Evolutionary conservation across 2,329 filamentous ascomycete species (phyloP).

Genomic region (Colletotrichum musae): DNA sequence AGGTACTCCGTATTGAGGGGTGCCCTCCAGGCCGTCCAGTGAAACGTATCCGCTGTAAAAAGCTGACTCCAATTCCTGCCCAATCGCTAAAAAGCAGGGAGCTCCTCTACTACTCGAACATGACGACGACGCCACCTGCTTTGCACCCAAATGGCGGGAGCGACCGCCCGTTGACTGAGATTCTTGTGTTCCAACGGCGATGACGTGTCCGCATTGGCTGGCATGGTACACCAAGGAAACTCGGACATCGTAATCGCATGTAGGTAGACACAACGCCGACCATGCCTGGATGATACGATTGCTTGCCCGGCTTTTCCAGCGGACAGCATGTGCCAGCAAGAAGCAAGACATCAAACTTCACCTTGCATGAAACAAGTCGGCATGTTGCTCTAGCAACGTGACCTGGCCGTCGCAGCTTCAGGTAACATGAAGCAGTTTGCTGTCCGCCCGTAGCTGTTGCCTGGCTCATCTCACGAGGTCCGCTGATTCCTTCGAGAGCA

Average conservation of each 20-base stretch:
- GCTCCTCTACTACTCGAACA: slow-evolving; percentile 7
- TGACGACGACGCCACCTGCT: background rate
- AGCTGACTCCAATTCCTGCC: slow-evolving; percentile 12
- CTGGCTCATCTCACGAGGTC: slow-evolving; percentile 57
- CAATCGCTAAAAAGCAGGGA: background rate
- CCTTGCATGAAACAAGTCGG: slow-evolving; percentile 20
- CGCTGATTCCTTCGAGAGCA: slow-evolving; percentile 70
- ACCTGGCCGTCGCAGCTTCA: slow-evolving; percentile 14
- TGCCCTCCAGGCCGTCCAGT: slow-evolving; percentile 4
- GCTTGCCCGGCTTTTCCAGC: slow-evolving; percentile 4
- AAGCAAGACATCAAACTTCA: background rate
- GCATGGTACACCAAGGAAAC: slow-evolving; percentile 8
- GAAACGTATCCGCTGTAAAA: slow-evolving; percentile 16
- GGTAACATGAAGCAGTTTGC: slow-evolving; percentile 3
- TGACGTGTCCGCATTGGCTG: slow-evolving; percentile 17
- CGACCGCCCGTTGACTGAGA: background rate
- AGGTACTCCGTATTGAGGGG: slow-evolving; percentile 7
- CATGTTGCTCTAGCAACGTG: slow-evolving; percentile 23
- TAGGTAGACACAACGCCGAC: slow-evolving; percentile 12
- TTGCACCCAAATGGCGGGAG: slow-evolving; percentile 4
- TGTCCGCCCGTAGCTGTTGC: background rate
- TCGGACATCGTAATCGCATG: slow-evolving; percentile 12
- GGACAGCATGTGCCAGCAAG: slow-evolving; percentile 3
- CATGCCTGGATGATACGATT: slow-evolving; percentile 26
- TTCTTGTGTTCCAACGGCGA: background rate